Base-by-base conservation (phyloP, 1,284 basidiomycete species). In the Ceratobasidium sp. region DNA sequence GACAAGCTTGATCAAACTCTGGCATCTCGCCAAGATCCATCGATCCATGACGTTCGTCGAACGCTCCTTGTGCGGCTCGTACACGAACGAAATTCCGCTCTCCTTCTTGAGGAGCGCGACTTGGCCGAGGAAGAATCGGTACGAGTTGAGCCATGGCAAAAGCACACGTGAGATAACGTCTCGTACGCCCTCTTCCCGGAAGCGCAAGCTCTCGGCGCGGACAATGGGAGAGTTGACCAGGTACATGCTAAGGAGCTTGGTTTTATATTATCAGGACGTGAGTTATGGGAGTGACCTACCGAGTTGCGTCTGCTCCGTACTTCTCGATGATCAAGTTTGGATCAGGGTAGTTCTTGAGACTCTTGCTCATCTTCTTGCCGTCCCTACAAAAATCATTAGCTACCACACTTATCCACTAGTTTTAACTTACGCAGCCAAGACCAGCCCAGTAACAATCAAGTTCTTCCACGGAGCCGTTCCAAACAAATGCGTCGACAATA, bases 361-460 rank as follows among this genome's bases (percentile, higher is more conserved):
- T 96, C 83, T 99, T 99, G 82, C 93, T 95, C 97, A 99, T 99
- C 84, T 99, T 99, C 85, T 97, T 98, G 67, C 97, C 97, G 77
- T 99, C 96, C 7, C 91, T 93, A 35, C 58, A 47, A 15, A 67
- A 58, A 13, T 71, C 55, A 70, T 34, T 31, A 50, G 32, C 1
- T 32, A 40, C 50, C 12, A 34, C 27, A 15, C 42, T 22, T 13
- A 67, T 17, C 17, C n/a, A 57, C 2, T 17, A 32, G 40, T 5
- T 5, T 27, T 45, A 7, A 84, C 90, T 79, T 75, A 93, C 89
- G 90, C 91, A 47, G 96, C 97, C 58, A 99, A 88, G 40, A 99
- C 94, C 67, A 99, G 88, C 75, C 97, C 97, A 55, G 91, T 94
- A 54, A 96, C 94, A 73, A 99, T 97, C 75, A 99, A 82, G 79